These are phyloP conservation scores for Tricholoma matsutake DNA, from an alignment of 768 basidiomycete genomes.

Conservation along the genomic window DNA sequence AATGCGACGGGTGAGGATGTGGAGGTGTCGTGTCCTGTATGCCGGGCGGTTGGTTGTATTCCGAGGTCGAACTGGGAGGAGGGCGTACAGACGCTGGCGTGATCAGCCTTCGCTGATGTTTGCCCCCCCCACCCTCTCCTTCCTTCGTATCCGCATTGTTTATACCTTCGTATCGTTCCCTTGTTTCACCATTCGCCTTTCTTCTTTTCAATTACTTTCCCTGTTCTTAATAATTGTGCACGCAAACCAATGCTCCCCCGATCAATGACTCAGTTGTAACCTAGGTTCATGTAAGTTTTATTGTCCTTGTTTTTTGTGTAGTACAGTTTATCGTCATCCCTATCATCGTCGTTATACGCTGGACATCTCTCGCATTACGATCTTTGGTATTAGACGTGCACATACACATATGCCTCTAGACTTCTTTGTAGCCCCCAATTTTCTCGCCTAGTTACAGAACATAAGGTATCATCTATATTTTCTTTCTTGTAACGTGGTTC, in stretches of 20 bases:
- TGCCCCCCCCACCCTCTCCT: neutral
- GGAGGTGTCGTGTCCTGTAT: slow-evolving; percentile 75
- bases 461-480: too few relatives aligned
- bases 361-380: neutral
- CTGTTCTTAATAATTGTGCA: neutral
- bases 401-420: neutral
- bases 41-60: slow-evolving; percentile 60
- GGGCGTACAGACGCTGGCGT: slow-evolving; percentile 32
- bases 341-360: neutral
- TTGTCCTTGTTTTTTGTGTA: neutral
- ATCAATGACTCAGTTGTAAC: neutral
- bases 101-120: neutral
- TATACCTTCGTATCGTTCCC: neutral
- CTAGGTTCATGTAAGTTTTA: neutral
- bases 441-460: neutral
- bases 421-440: neutral
- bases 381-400: neutral
- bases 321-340: neutral
- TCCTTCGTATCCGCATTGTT: neutral
- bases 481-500: too few relatives aligned
- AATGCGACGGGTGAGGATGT: slow-evolving; percentile 40
- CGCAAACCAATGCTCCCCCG: neutral
- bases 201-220: neutral
- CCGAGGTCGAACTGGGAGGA: slow-evolving; percentile 58
- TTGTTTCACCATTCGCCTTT: neutral